A percentile compares a stretch with the other conserved stretches of the same genome.
Evolutionary conservation across 2,329 filamentous ascomycete species (phyloP).

Genomic region (Tolypocladium guangdongense): DNA sequence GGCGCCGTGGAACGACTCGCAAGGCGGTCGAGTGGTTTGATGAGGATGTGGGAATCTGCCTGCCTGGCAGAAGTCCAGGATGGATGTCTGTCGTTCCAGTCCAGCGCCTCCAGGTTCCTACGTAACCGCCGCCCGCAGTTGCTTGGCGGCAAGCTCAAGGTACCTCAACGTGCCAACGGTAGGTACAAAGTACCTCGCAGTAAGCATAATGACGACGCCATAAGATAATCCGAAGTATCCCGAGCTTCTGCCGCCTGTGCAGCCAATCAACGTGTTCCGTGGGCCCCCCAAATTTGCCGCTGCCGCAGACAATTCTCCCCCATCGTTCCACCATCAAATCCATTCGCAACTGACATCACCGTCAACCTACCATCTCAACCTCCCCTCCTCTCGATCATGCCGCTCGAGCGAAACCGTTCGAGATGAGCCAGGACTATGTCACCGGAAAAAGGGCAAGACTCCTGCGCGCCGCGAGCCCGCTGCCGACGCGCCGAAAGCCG

Average conservation of each 20-base stretch:
- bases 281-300: background rate
- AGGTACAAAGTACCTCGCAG: constrained; percentile 2
- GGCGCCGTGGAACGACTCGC: background rate
- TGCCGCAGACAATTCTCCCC: background rate
- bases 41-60: background rate
- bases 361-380: background rate
- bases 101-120: background rate
- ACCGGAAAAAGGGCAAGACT: constrained; percentile 46
- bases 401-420: constrained; percentile 18
- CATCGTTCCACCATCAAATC: background rate
- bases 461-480: constrained; percentile 21
- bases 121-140: background rate
- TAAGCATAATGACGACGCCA: background rate
- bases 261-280: constrained; percentile 17
- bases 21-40: background rate
- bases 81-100: background rate
- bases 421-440: constrained; percentile 52
- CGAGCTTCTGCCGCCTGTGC: constrained; percentile 12
- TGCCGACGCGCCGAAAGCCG: constrained; percentile 15
- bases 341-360: background rate
- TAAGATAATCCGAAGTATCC: background rate
- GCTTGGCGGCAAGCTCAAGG: too few relatives aligned
- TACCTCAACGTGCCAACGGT: too few relatives aligned
- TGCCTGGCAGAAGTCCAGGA: background rate
- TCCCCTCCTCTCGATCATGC: constrained; percentile 19